These are phyloP conservation scores for Populus alba DNA, from an alignment of 345 rosid species.

Conservation along the genomic window DNA sequence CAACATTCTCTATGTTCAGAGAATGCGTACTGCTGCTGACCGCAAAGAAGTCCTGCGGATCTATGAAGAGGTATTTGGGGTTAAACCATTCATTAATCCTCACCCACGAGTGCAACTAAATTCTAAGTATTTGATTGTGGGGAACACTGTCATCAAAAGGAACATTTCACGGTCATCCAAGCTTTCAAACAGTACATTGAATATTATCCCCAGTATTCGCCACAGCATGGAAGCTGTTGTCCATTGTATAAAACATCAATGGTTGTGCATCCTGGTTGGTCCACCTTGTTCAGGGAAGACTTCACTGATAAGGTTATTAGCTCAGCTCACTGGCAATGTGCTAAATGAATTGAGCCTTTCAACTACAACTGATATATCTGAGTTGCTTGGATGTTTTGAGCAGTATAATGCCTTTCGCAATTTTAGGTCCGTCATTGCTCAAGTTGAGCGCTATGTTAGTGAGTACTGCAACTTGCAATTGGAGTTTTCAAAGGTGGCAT, in stretches of 20 bases:
- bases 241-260: conserved; percentile 66
- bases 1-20: conserved; percentile 72
- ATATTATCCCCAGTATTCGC: conserved; percentile 70
- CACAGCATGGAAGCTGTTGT: conserved; percentile 83
- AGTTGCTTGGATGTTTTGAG: conserved; percentile 93
- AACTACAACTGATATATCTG: conserved; percentile 88
- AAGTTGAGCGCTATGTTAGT: conserved; percentile 56
- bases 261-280: conserved; percentile 89
- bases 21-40: conserved; percentile 90
- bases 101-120: conserved; percentile 74
- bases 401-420: conserved; percentile 79
- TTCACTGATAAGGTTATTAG: conserved; percentile 72
- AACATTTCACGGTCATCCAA: conserved; percentile 36
- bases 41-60: conserved; percentile 67
- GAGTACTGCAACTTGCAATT: conserved; percentile 60
- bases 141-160: conserved; percentile 66
- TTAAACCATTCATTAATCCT: conserved; percentile 64
- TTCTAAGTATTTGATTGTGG: conserved; percentile 55
- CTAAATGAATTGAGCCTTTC: conserved; percentile 85
- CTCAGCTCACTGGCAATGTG: conserved; percentile 71
- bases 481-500: conserved; percentile 42
- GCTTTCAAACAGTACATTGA: conserved; percentile 46
- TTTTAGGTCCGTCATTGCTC: conserved; percentile 54
- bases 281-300: conserved; percentile 93
- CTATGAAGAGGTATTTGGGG: conserved; percentile 68